phyloP scores from a whole-genome alignment of 164 flowering plant genomes.

The Aristolochia contorta region DNA sequence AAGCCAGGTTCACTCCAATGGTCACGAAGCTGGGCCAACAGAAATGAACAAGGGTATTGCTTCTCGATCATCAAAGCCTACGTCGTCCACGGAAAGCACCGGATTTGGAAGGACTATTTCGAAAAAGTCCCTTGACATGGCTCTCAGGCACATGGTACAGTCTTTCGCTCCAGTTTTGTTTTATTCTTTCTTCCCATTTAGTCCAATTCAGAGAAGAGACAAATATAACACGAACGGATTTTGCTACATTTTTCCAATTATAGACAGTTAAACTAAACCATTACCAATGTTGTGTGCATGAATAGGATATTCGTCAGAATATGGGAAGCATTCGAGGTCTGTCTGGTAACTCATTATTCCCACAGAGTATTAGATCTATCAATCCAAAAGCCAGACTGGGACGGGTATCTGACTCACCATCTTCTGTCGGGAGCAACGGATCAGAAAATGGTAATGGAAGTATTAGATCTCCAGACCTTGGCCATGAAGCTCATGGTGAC shows the following conservation, averaged over 20 bases:
- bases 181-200: neutral
- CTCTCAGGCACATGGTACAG: conserved; percentile 84
- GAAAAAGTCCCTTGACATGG: conserved; percentile 92
- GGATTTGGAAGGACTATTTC: conserved; percentile 93
- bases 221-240: too few relatives aligned
- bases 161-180: neutral
- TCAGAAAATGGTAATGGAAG: conserved; percentile 31
- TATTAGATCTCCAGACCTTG: conserved; percentile 18
- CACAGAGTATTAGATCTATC: conserved; percentile 80
- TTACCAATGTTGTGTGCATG: too few relatives aligned
- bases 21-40: conserved; percentile 26
- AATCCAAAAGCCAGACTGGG: conserved; percentile 34
- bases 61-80: conserved; percentile 39
- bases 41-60: conserved; percentile 39
- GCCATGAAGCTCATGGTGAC: conserved; percentile 21
- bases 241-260: too few relatives aligned
- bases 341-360: conserved; percentile 58
- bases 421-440: conserved; percentile 32
- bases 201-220: too few relatives aligned
- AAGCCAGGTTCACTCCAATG: conserved; percentile 36
- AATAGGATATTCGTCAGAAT: conserved; percentile 72
- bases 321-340: conserved; percentile 43
- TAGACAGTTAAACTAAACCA: too few relatives aligned
- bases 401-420: conserved; percentile 22
- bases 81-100: conserved; percentile 40